phyloP scores from a whole-genome alignment of 352 stramenopile species.

The Phytophthora cactorum region DNA sequence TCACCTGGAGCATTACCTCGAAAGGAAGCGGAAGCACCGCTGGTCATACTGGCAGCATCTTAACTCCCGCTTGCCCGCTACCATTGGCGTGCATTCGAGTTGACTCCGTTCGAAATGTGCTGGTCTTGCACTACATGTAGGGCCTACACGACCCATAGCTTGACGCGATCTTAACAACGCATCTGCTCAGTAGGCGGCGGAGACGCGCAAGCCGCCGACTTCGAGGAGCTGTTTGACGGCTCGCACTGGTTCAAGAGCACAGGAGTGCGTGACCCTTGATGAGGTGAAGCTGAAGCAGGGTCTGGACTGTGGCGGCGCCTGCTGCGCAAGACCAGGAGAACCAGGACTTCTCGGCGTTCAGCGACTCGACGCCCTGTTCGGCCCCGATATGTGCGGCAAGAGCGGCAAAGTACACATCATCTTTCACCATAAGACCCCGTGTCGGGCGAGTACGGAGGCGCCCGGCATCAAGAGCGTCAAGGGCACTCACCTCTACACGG shows the following conservation, averaged over 20 bases:
- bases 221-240: conserved; percentile 59
- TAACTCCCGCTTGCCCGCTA: no score
- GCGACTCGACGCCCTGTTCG: conserved; percentile 93
- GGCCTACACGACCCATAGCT: no score
- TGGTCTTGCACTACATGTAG: no score
- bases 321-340: conserved; percentile 61
- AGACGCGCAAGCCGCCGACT: no score
- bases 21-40: no score
- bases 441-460: conserved; percentile 81
- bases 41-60: no score
- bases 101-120: no score
- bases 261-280: conserved; percentile 79
- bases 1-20: no score
- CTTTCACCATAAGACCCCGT: conserved; percentile 93
- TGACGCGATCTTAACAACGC: no score
- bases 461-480: conserved; percentile 85
- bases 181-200: no score
- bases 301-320: conserved; percentile 92
- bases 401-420: conserved; percentile 97
- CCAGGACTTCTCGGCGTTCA: conserved; percentile 70
- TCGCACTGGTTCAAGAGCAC: conserved; percentile 87
- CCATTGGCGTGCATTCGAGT: no score
- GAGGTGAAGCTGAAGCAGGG: conserved; percentile 94
- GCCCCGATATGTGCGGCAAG: conserved; percentile 93
- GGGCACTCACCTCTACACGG: conserved; percentile 92